Percentiles rank a stretch among this genome's conserved stretches.
These are phyloP conservation scores for Fraxinus paxiana DNA, from an alignment of 305 asterid species.

Conservation along the genomic window DNA sequence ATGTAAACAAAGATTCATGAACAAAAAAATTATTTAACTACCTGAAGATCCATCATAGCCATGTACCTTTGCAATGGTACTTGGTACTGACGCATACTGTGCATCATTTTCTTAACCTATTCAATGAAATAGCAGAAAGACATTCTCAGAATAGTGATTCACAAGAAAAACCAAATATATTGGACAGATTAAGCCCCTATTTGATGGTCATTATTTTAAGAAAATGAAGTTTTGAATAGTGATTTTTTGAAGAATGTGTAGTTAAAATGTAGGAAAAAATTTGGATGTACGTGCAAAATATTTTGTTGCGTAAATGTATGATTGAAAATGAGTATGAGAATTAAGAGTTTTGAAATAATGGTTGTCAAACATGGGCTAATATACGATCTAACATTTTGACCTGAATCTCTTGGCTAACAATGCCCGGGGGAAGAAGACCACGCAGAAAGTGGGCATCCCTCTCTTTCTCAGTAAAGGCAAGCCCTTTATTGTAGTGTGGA, in stretches of 20 bases:
- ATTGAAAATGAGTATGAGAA: background rate
- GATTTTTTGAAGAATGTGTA: background rate
- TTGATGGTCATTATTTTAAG: background rate
- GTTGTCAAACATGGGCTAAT: background rate
- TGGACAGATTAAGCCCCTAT: background rate
- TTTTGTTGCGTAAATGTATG: too few species aligned
- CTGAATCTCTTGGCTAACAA: slow-evolving; percentile 40
- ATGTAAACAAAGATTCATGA: background rate
- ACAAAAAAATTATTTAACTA: slow-evolving; percentile 9
- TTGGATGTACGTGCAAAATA: too few species aligned
- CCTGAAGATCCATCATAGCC: slow-evolving; percentile 68
- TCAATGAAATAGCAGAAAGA: background rate
- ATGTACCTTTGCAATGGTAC: slow-evolving; percentile 51
- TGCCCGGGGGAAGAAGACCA: slow-evolving; percentile 55
- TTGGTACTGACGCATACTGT: slow-evolving; percentile 46
- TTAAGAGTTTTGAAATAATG: background rate
- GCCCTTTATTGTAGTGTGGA: slow-evolving; percentile 56
- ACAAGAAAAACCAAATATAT: background rate
- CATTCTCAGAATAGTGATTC: background rate
- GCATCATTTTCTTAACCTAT: slow-evolving; percentile 52
- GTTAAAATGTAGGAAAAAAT: too few species aligned
- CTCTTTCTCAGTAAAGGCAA: slow-evolving; percentile 49
- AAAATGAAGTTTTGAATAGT: background rate
- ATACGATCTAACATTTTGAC: slow-evolving; percentile 18
- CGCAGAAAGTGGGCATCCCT: slow-evolving; percentile 51